phyloP scores from a whole-genome alignment of 805 yeast species.

The Blastobotrys muscicola region DNA sequence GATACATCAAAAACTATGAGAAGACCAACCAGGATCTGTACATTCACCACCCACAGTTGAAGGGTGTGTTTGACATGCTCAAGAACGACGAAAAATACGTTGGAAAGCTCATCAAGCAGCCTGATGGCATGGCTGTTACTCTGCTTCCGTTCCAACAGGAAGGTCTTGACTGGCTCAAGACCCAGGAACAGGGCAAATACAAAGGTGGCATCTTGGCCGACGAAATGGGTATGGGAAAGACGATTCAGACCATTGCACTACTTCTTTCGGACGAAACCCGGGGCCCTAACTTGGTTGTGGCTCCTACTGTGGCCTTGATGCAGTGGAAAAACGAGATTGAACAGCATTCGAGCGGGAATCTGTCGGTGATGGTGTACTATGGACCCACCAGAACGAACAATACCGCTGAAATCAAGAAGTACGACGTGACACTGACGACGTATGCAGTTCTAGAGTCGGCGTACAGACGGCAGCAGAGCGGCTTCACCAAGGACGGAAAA shows the following conservation, averaged over 20 bases:
- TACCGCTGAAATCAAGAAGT: slow-evolving; percentile 43
- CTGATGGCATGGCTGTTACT: slow-evolving; percentile 61
- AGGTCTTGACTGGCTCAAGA: slow-evolving; percentile 80
- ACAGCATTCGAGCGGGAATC: slow-evolving; percentile 62
- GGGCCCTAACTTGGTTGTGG: slow-evolving; percentile 79
- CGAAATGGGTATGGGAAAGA: slow-evolving; percentile 99
- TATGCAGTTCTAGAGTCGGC: slow-evolving; percentile 88
- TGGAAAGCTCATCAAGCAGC: slow-evolving; percentile 49
- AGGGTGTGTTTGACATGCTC: slow-evolving; percentile 49
- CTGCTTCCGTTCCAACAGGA: slow-evolving; percentile 88
- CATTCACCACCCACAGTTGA: slow-evolving; percentile 70
- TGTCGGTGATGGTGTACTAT: slow-evolving; percentile 68
- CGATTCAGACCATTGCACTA: slow-evolving; percentile 89
- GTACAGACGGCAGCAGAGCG: slow-evolving; percentile 71
- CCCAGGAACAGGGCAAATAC: slow-evolving; percentile 67
- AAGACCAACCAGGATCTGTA: slow-evolving; percentile 59
- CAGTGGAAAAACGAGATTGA: slow-evolving; percentile 96
- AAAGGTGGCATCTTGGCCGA: slow-evolving; percentile 93
- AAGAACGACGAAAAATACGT: too few relatives aligned
- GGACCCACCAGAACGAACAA: slow-evolving; percentile 69
- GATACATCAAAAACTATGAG: slow-evolving; percentile 26
- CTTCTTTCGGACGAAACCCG: slow-evolving; percentile 51
- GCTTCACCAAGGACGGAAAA: slow-evolving; percentile 61
- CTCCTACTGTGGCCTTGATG: slow-evolving; percentile 97
- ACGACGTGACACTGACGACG: slow-evolving; percentile 82